Evolutionary conservation across 768 basidiomycete species (phyloP).

Genomic region (Paxillus rubicundulus): DNA sequence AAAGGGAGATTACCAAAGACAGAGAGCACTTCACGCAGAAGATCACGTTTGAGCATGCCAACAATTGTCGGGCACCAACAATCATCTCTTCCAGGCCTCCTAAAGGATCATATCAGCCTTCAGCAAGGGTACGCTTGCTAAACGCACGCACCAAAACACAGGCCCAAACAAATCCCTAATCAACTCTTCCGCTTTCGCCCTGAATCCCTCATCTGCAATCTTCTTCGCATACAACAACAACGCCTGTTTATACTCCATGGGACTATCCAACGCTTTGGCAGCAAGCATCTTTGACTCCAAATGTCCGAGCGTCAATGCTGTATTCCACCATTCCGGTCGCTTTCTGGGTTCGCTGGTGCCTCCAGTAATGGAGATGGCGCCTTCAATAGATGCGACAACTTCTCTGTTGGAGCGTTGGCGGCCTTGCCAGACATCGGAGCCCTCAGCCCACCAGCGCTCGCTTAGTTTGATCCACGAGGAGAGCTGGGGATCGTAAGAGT

Average conservation of each 20-base stretch:
- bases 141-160: conserved; percentile 70
- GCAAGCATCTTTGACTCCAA: conserved; percentile 81
- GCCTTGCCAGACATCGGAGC: conserved; percentile 81
- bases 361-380: conserved; percentile 49
- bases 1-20: conserved; percentile 64
- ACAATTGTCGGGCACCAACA: conserved; percentile 66
- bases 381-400: conserved; percentile 51
- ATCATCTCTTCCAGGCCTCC: conserved; percentile 65
- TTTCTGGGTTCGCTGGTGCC: conserved; percentile 39
- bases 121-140: not conserved
- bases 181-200: conserved; percentile 86
- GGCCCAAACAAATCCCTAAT: conserved; percentile 89
- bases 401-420: conserved; percentile 57
- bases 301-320: conserved; percentile 84
- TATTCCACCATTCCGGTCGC: conserved; percentile 76
- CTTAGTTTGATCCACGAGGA: conserved; percentile 71
- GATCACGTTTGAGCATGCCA: conserved; percentile 76
- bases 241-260: conserved; percentile 79
- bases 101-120: conserved; percentile 25
- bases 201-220: conserved; percentile 87
- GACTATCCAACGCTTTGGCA: conserved; percentile 72
- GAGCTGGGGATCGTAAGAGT: conserved; percentile 73
- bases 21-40: conserved; percentile 75
- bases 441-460: conserved; percentile 82
- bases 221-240: conserved; percentile 76